A percentile compares a stretch with the other conserved stretches of the same genome.
phyloP scores from a whole-genome alignment of 768 basidiomycete species.

The Boletus reticulatus region DNA sequence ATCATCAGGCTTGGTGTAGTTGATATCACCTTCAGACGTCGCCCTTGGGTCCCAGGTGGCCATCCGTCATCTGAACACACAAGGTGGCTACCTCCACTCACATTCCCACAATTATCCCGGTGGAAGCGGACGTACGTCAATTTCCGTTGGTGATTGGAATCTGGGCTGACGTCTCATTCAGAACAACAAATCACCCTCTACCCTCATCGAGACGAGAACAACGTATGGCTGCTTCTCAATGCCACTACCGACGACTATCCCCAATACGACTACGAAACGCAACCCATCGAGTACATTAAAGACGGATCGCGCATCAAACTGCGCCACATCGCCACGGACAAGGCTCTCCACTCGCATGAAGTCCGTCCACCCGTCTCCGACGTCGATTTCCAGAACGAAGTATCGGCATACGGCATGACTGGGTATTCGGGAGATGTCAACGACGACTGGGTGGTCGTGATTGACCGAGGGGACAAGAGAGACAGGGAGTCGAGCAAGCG shows the following conservation, averaged over 20 bases:
- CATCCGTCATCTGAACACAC: constrained; percentile 91
- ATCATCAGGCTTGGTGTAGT: background rate
- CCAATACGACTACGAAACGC: constrained; percentile 47
- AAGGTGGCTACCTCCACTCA: constrained; percentile 98
- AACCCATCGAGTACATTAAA: constrained; percentile 61
- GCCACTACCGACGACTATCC: constrained; percentile 49
- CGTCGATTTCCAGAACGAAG: constrained; percentile 99
- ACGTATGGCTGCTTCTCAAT: constrained; percentile 85
- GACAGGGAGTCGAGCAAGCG: constrained; percentile 69
- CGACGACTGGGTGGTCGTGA: constrained; percentile 91
- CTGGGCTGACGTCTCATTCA: constrained; percentile 29
- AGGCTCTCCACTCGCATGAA: constrained; percentile 93
- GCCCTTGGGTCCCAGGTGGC: constrained; percentile 79
- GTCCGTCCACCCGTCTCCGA: constrained; percentile 92
- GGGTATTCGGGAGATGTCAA: constrained; percentile 88
- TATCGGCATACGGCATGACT: constrained; percentile 88
- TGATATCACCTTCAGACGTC: constrained; percentile 54
- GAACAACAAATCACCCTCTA: constrained; percentile 99
- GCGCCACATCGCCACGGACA: constrained; percentile 75
- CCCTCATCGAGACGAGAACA: constrained; percentile 97
- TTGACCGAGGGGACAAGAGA: constrained; percentile 61
- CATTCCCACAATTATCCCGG: constrained; percentile 87
- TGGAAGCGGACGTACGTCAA: constrained; percentile 79
- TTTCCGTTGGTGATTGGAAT: background rate
- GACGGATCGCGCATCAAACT: constrained; percentile 75